phyloP scores from a whole-genome alignment of 805 yeast species.

The Metschnikowia orientalis region DNA sequence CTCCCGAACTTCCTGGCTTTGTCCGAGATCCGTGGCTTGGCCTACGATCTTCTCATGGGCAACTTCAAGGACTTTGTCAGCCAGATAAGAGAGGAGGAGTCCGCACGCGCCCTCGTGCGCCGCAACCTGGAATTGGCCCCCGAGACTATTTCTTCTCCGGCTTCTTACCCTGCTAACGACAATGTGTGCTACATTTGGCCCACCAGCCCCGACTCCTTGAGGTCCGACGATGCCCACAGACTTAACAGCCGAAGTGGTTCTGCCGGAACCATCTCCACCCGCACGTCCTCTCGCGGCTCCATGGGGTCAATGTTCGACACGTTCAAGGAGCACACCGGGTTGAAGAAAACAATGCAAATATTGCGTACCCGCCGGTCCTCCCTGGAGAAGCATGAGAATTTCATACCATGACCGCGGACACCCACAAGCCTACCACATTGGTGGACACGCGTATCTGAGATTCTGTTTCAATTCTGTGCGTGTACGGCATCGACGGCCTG shows the following conservation, averaged over 20 bases:
- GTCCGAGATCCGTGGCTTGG: constrained; percentile 15
- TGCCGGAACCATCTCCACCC: constrained; percentile 13
- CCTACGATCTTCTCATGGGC: constrained; percentile 30
- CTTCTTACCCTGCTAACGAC: not conserved
- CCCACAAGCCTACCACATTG: too few species aligned
- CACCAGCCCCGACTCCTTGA: constrained; percentile 1
- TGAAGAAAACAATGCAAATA: constrained; percentile 28
- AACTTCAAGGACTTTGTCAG: constrained; percentile 31
- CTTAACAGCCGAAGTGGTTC: constrained; percentile 11
- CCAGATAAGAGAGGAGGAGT: constrained; percentile 14
- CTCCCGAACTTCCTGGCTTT: constrained; percentile 20
- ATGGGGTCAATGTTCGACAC: constrained; percentile 30
- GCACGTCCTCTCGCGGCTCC: constrained; percentile 25
- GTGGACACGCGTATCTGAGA: too few species aligned
- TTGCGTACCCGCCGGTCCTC: constrained; percentile 29
- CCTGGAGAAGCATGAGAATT: constrained; percentile 7
- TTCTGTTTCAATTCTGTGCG: too few species aligned
- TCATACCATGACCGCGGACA: not conserved
- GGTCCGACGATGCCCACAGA: not conserved
- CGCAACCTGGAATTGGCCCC: constrained; percentile 18
- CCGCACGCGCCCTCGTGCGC: constrained; percentile 9
- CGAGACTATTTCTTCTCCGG: constrained; percentile 2
- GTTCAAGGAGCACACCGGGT: constrained; percentile 25
- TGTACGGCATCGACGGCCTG: too few species aligned
- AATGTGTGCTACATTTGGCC: constrained; percentile 3